Conservation (phyloP, 495 filamentous ascomycete genomes). For the Podospora tetraspora region DNA sequence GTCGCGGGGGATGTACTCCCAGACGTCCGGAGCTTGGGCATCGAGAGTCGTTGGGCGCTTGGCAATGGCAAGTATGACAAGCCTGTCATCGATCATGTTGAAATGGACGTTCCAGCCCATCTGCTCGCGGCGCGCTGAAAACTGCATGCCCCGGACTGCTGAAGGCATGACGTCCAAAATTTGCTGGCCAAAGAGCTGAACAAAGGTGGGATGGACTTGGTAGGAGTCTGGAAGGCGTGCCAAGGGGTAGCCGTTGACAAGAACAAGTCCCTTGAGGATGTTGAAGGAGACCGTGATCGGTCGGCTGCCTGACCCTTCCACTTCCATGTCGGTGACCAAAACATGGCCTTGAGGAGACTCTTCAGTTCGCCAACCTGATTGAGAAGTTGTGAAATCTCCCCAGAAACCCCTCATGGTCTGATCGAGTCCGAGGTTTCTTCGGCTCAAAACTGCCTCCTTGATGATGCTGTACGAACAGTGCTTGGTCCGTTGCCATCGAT, state of each 20-base stretch:
- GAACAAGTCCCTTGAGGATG: neutral
- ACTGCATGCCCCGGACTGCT: neutral
- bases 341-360: neutral
- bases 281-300: neutral
- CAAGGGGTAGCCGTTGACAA: neutral
- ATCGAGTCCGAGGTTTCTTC: neutral
- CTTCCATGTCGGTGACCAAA: neutral
- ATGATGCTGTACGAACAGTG: neutral
- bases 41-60: neutral
- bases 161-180: conserved; percentile 6
- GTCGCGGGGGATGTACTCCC: conserved; percentile 1
- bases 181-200: neutral
- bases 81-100: neutral
- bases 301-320: neutral
- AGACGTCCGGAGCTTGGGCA: neutral
- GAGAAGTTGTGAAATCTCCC: neutral
- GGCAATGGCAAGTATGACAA: neutral
- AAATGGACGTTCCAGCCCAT: neutral
- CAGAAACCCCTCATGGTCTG: neutral
- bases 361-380: neutral
- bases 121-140: neutral
- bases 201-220: neutral
- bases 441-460: neutral
- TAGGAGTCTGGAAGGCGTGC: neutral
- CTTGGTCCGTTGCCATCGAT: neutral